phyloP scores from a whole-genome alignment of 2,329 filamentous ascomycete genomes.

The Fusarium avenaceum region DNA sequence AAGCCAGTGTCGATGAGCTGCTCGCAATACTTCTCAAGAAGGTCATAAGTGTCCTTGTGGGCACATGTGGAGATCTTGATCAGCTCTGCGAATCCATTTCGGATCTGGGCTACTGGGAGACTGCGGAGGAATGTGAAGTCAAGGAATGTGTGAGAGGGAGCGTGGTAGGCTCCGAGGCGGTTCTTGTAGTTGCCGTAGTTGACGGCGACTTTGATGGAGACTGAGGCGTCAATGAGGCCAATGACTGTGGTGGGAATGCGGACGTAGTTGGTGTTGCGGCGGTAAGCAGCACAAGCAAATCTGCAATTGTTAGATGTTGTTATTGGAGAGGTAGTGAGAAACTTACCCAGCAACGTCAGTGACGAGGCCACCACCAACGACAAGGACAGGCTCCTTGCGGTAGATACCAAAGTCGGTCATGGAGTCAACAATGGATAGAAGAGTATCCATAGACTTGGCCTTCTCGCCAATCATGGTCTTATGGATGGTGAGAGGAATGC shows the following conservation, averaged over 20 bases:
- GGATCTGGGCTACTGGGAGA: constrained; percentile 75
- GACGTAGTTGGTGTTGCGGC: constrained; percentile 80
- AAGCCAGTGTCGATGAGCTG: constrained; percentile 75
- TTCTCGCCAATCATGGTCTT: constrained; percentile 82
- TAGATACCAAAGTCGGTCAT: constrained; percentile 81
- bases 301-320: constrained; percentile 53
- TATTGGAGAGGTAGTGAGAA: constrained; percentile 44
- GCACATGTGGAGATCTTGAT: constrained; percentile 83
- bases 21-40: constrained; percentile 78
- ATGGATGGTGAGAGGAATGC: constrained; percentile 73
- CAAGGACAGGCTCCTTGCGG: constrained; percentile 76
- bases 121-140: constrained; percentile 80
- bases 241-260: constrained; percentile 81
- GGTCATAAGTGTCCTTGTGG: constrained; percentile 73
- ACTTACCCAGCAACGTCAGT: constrained; percentile 80
- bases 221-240: constrained; percentile 80
- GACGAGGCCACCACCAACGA: constrained; percentile 77
- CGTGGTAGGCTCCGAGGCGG: constrained; percentile 79
- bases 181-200: constrained; percentile 85
- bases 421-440: constrained; percentile 77
- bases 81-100: constrained; percentile 80
- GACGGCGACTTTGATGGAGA: constrained; percentile 83
- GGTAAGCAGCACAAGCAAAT: constrained; percentile 79
- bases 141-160: constrained; percentile 78
- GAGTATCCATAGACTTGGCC: constrained; percentile 78